Evolutionary conservation across 2,329 filamentous ascomycete genomes (phyloP).

Genomic region (Botrytis galanthina): DNA sequence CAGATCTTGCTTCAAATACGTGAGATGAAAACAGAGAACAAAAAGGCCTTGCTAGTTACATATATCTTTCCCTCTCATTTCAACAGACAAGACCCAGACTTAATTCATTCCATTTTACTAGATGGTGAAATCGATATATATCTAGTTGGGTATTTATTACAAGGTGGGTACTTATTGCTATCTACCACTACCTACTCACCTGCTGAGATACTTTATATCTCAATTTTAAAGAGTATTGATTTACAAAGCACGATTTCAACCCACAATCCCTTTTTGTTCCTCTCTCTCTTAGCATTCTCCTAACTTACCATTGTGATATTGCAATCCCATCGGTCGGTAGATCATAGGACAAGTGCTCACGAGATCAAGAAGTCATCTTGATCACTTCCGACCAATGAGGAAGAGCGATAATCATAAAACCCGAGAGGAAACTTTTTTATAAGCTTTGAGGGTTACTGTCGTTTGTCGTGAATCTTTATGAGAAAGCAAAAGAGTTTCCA

Average conservation of each 20-base stretch:
- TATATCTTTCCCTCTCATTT: not conserved
- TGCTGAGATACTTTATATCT: not conserved
- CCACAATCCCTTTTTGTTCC: too few relatives aligned
- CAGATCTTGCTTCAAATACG: not conserved
- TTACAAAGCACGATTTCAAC: not conserved
- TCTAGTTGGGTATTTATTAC: not conserved
- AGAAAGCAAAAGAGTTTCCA: not conserved
- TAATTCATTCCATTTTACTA: not conserved
- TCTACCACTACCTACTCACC: too few relatives aligned
- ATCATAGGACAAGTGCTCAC: slow-evolving; percentile 5
- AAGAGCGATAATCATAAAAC: not conserved
- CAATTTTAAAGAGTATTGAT: not conserved
- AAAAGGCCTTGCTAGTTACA: not conserved
- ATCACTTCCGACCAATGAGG: not conserved
- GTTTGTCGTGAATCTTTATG: not conserved
- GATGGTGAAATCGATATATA: not conserved
- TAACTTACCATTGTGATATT: not conserved
- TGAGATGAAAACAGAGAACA: not conserved
- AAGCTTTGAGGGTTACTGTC: not conserved
- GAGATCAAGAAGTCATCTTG: not conserved
- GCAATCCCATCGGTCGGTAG: not conserved
- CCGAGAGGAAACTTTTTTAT: not conserved
- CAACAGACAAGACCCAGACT: not conserved
- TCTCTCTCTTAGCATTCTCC: not conserved
- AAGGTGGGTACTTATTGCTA: too few relatives aligned